Conservation (phyloP, 768 basidiomycete species). For the Tephrocybe sp. region DNA sequence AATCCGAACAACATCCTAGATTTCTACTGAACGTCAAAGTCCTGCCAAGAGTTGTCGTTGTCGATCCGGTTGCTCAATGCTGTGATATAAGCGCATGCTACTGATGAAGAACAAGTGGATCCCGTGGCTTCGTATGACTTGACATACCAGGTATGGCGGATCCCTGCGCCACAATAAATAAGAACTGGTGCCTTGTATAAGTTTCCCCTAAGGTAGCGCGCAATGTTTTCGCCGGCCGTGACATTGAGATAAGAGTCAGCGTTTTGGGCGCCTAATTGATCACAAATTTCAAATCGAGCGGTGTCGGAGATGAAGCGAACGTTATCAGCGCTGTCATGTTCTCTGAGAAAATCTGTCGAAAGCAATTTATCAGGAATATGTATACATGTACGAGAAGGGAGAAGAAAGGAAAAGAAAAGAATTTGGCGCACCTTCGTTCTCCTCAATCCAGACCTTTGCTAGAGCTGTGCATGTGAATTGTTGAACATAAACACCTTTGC, state of each 20-base stretch:
- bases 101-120: conserved; percentile 14
- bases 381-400: neutral
- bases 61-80: conserved; percentile 9
- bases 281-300: conserved; percentile 15
- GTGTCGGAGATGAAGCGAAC: conserved; percentile 25
- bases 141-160: conserved; percentile 21
- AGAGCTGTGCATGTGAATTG: conserved; percentile 20
- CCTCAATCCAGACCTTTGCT: conserved; percentile 24
- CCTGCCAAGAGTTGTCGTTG: conserved; percentile 13
- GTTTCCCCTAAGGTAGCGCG: conserved; percentile 22
- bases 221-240: conserved; percentile 20
- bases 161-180: conserved; percentile 22
- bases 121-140: conserved; percentile 16
- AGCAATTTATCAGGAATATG: neutral
- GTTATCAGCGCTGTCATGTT: conserved; percentile 14
- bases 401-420: no score
- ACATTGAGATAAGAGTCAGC: conserved; percentile 16
- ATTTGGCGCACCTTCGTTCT: conserved; percentile 21
- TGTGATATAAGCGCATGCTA: conserved; percentile 13
- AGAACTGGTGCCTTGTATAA: conserved; percentile 21
- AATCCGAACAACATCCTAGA: neutral
- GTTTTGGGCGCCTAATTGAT: neutral
- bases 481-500: conserved; percentile 19
- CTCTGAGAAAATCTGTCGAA: conserved; percentile 16
- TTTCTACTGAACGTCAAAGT: neutral